A percentile compares a stretch with the other conserved stretches of the same genome.
Conservation (phyloP, 1,284 basidiomycete species). For the Cystobasidium slooffiae region DNA sequence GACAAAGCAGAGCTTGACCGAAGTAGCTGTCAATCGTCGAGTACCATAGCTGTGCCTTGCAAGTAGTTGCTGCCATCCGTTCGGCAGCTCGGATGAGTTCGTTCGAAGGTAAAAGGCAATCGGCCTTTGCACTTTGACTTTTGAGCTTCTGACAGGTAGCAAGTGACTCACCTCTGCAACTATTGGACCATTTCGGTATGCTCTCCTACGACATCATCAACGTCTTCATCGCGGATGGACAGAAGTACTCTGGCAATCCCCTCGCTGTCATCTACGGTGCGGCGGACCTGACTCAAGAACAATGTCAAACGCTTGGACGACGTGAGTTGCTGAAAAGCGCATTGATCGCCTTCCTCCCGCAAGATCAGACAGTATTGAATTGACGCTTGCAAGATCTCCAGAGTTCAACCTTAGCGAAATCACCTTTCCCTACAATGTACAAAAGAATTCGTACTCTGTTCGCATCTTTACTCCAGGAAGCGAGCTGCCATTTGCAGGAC, state of each 20-base stretch:
- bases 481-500: slow-evolving; percentile 40
- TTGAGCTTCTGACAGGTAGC: background rate
- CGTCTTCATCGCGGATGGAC: slow-evolving; percentile 35
- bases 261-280: slow-evolving; percentile 41
- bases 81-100: too few relatives aligned
- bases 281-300: slow-evolving; percentile 6
- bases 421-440: slow-evolving; percentile 26
- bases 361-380: background rate
- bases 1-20: too few relatives aligned
- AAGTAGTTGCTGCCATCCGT: too few relatives aligned
- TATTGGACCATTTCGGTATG: background rate
- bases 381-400: background rate
- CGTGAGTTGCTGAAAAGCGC: slow-evolving; percentile 1
- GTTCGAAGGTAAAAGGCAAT: too few relatives aligned
- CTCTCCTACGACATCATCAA: slow-evolving; percentile 33
- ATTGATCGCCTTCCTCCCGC: background rate
- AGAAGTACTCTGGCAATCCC: slow-evolving; percentile 37
- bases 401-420: slow-evolving; percentile 44
- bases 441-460: slow-evolving; percentile 11
- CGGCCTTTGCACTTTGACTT: too few relatives aligned
- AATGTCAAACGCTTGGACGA: slow-evolving; percentile 37
- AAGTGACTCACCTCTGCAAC: background rate
- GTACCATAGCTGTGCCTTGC: too few relatives aligned
- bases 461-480: slow-evolving; percentile 32
- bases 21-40: too few relatives aligned